Evolutionary conservation across 148 eudicot species (phyloP), one percentile per base, ranked within the genome.

Genomic region (Chenopodium album): DNA sequence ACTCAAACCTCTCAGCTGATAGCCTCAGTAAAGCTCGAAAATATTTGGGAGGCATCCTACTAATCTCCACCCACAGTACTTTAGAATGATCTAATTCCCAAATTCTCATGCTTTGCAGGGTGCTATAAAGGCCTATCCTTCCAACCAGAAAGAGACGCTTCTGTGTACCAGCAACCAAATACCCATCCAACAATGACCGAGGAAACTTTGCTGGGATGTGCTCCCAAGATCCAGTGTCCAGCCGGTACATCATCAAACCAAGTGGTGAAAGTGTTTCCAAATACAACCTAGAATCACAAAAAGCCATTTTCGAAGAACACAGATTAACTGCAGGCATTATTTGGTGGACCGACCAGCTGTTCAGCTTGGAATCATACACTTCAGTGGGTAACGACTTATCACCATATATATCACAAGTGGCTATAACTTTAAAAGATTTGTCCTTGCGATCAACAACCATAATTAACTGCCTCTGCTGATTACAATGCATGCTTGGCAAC

Each of bases 131-230:
- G 50, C 99, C 99, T 69, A 95, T 89, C 84, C 99, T 93, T 76
- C 99, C 99, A 70, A 95, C 99, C 29, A 95, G 86, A 85, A 93
- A 95, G 20, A 93, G 85, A 20, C 98, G 94, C 83, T 92, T 91
- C 52, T 92, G 88, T 23, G 93, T 85, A 76, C 98, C 99, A 84
- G 99, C 93, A 86, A 95, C 90, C 77, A 95, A 83, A 84, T 95
- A 95, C 59, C 99, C 99, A 80, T 95, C 99, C 87, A 95, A 82
- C 85, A 95, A 87, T 59, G 97, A 95, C 66, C 97, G 87, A 2
- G 99, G 99, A 77, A 93, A 95, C 85, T 88, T 95, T 54, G 99
- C 99, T 26, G 99, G 95, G 73, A 95, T 92, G 79, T 95, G 97
- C 85, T 95, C 99, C 99, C 99, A 96, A 52, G 88, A 91, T 29